A percentile compares a stretch with the other conserved stretches of the same genome.
Conservation (phyloP, 768 basidiomycete species). For the Hirschioporus abietinus region DNA sequence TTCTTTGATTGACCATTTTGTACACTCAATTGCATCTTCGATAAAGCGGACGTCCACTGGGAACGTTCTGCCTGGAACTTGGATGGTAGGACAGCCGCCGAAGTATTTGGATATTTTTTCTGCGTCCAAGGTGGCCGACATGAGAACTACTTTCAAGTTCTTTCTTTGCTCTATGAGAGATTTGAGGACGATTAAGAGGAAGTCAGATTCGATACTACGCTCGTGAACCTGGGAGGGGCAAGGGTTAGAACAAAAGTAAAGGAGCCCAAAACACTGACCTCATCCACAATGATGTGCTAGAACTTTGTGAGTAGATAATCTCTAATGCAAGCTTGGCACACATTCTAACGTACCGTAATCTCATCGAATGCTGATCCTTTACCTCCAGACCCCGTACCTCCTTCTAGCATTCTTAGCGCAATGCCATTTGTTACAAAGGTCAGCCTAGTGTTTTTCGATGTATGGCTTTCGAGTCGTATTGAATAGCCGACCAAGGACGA, state of each 20-base stretch:
- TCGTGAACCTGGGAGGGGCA: slow-evolving; percentile 69
- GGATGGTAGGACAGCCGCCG: slow-evolving; percentile 72
- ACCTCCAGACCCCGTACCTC: slow-evolving; percentile 61
- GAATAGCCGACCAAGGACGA: slow-evolving; percentile 90
- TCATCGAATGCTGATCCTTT: slow-evolving; percentile 86
- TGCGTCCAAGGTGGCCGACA: slow-evolving; percentile 95
- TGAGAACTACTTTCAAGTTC: slow-evolving; percentile 89
- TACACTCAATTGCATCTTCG: slow-evolving; percentile 86
- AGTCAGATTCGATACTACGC: slow-evolving; percentile 95
- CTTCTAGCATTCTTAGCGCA: slow-evolving; percentile 94
- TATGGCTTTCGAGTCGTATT: slow-evolving; percentile 87
- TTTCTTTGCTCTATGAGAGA: slow-evolving; percentile 69
- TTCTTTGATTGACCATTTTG: slow-evolving; percentile 74
- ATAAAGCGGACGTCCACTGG: slow-evolving; percentile 83
- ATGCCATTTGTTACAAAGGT: slow-evolving; percentile 93
- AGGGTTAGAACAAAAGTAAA: neutral
- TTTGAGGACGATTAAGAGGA: slow-evolving; percentile 90
- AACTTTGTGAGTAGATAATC: slow-evolving; percentile 9
- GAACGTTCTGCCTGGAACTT: slow-evolving; percentile 92
- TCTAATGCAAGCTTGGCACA: slow-evolving; percentile 6
- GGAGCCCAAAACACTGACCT: slow-evolving; percentile 40
- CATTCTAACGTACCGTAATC: slow-evolving; percentile 62
- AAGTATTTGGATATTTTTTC: slow-evolving; percentile 88
- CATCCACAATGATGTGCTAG: slow-evolving; percentile 93
- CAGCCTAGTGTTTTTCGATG: slow-evolving; percentile 69